Conservation (phyloP, 768 basidiomycete genomes). For the Amanita inopinata region DNA sequence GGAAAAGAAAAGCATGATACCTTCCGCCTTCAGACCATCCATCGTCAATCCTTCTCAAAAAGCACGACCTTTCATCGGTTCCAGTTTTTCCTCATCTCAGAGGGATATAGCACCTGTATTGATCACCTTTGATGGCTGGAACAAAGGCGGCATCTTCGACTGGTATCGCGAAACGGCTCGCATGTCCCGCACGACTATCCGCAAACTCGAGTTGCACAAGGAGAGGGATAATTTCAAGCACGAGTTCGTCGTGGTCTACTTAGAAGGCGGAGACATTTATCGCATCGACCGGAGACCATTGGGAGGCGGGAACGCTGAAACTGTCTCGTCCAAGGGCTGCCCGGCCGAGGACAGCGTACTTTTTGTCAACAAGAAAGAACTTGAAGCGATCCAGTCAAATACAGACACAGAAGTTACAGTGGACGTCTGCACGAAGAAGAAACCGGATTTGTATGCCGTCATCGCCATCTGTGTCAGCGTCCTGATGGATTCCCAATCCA, state of each 20-base stretch:
- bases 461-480: background rate
- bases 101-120: background rate
- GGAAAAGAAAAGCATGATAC: too few species aligned
- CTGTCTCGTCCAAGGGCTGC: background rate
- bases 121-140: background rate
- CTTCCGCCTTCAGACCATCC: background rate
- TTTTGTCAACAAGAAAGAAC: background rate
- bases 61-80: background rate
- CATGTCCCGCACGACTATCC: background rate
- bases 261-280: background rate
- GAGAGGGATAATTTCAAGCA: background rate
- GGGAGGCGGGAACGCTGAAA: background rate
- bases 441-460: background rate
- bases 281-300: conserved; percentile 1
- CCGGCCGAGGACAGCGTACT: background rate
- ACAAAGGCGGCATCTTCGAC: conserved; percentile 15
- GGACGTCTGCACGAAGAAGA: background rate
- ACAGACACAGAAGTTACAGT: background rate
- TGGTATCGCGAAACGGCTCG: background rate
- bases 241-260: background rate
- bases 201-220: background rate
- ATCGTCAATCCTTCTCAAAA: background rate
- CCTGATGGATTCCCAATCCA: background rate
- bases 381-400: background rate
- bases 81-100: background rate